A percentile compares a stretch with the other conserved stretches of the same genome.
Conservation (phyloP, 768 basidiomycete genomes). For the Psilocybe tampanensis region DNA sequence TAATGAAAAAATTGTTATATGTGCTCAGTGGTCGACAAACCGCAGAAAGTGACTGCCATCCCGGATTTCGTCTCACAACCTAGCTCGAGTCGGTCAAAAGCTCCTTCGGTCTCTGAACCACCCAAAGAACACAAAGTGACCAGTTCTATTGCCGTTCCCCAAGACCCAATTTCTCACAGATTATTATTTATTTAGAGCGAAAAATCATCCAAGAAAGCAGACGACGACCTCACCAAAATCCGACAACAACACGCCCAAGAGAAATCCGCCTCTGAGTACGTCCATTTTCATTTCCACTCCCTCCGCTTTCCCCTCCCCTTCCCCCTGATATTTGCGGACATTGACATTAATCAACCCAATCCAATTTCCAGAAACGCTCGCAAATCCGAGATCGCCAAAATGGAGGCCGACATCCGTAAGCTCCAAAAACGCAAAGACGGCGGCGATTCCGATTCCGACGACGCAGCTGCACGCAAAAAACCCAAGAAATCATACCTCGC, state of each 20-base stretch:
- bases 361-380: conserved; percentile 66
- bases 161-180: too few relatives aligned
- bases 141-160: too few relatives aligned
- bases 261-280: conserved; percentile 63
- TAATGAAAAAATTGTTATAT: background rate
- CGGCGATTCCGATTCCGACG: conserved; percentile 62
- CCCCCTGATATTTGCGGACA: too few relatives aligned
- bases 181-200: conserved; percentile 19
- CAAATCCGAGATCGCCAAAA: conserved; percentile 77
- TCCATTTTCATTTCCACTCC: background rate
- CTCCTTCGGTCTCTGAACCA: conserved; percentile 5
- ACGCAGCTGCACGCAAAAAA: conserved; percentile 58
- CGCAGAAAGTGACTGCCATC: conserved; percentile 28
- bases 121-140: conserved; percentile 18
- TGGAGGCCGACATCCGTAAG: conserved; percentile 87
- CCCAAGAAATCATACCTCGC: conserved; percentile 72
- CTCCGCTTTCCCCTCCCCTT: background rate
- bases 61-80: conserved; percentile 43
- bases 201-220: conserved; percentile 37
- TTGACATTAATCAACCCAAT: too few relatives aligned
- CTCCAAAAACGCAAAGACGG: conserved; percentile 64
- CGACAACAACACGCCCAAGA: conserved; percentile 77
- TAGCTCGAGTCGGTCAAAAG: conserved; percentile 16
- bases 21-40: conserved; percentile 38
- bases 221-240: conserved; percentile 66